Base-by-base conservation (phyloP, 345 rosid species). In the Pseudoturritis turrita region DNA sequence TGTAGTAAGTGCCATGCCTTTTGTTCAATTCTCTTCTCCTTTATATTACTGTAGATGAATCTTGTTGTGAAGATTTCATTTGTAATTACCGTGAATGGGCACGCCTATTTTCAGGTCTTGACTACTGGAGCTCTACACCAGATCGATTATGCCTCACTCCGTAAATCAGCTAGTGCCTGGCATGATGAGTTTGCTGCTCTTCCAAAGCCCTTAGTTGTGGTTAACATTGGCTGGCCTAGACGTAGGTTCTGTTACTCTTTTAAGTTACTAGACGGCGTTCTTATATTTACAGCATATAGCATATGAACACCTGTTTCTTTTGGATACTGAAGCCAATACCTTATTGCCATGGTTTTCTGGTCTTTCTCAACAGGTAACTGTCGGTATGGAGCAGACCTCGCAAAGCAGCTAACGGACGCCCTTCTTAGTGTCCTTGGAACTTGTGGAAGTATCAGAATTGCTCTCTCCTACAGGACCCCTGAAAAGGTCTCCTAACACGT, bases 171-270 rank as follows among this genome's bases (percentile, higher is more conserved):
- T 64, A 84, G 84, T 74, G 81, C 77, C 23, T 95, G 98, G 98
- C 95, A 89, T 70, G 93, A 91, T 63, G 97, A 89, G 72, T 86
- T 95, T 82, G 97, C 99, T 53, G 82, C 86, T 69, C 81, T 89
- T 72, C 92, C 92, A 45, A 95, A 91, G 77, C 99, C 99, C 52
- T 77, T 95, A 60, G 83, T 95, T 49, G 97, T 88, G 82, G 96
- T 95, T 78, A 91, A 87, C 79, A 65, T 95, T 43, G 99, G 99
- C 47, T 87, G 98, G 80, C 96, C 99, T 70, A 83, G 89, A 77
- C 44, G 99, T 95, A 85, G 49, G 72, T 79, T 40, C 49, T 44
- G 7, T 76, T 22, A 54, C 71, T 61, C 77, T 64, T 37, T 47
- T 12, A 63, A 55, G 53, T 63, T 39, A 54, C 53, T 62, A 62